Conservation (phyloP, 768 basidiomycete genomes). For the Pisolithus marmoratus region DNA sequence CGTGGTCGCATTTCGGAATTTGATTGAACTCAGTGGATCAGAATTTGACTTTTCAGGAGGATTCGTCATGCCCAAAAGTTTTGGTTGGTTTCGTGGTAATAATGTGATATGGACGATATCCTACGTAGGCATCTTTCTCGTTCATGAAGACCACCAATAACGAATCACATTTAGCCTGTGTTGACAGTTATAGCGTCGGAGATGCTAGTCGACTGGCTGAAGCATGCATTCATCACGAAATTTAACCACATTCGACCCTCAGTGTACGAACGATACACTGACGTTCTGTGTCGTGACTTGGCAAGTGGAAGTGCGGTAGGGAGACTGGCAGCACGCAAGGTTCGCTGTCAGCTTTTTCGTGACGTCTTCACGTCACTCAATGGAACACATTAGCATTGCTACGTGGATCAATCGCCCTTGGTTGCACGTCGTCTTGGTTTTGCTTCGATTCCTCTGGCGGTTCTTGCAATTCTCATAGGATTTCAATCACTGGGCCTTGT, state of each 20-base stretch:
- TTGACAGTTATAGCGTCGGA: slow-evolving; percentile 88
- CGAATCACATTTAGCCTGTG: slow-evolving; percentile 61
- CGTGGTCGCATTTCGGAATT: slow-evolving; percentile 88
- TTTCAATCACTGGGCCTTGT: slow-evolving; percentile 64
- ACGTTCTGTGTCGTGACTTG: slow-evolving; percentile 92
- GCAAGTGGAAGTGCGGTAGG: slow-evolving; percentile 72
- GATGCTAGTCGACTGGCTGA: slow-evolving; percentile 95
- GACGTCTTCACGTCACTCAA: slow-evolving; percentile 1
- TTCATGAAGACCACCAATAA: neutral
- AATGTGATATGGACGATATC: slow-evolving; percentile 84
- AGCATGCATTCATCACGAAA: slow-evolving; percentile 99
- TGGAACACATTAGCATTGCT: slow-evolving; percentile 55
- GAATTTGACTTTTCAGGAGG: slow-evolving; percentile 74
- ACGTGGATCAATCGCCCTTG: slow-evolving; percentile 93
- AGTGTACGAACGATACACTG: slow-evolving; percentile 92
- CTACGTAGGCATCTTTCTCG: slow-evolving; percentile 51
- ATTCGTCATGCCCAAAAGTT: slow-evolving; percentile 73
- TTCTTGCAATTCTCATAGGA: slow-evolving; percentile 71
- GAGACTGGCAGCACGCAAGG: slow-evolving; percentile 66
- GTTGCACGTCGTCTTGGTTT: slow-evolving; percentile 93
- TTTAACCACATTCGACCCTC: slow-evolving; percentile 97
- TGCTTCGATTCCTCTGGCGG: slow-evolving; percentile 86
- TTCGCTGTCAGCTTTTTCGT: slow-evolving; percentile 16
- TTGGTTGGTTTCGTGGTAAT: slow-evolving; percentile 77
- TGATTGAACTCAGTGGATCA: slow-evolving; percentile 89